Evolutionary conservation across 805 yeast species (phyloP).

Genomic region (Komagataella populi): DNA sequence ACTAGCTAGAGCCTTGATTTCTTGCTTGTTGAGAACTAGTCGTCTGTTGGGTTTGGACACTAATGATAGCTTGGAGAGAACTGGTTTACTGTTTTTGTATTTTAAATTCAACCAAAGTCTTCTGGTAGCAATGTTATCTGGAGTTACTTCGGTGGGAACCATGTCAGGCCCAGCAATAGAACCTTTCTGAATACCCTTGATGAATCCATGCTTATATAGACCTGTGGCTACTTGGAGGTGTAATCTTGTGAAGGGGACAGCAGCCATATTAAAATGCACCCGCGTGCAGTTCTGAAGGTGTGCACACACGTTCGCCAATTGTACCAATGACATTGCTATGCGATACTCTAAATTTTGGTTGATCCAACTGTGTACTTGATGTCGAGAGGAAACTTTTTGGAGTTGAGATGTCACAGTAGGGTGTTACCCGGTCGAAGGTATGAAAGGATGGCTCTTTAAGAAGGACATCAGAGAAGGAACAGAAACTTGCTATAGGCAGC

Average conservation of each 20-base stretch:
- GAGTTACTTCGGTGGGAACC: conserved; percentile 63
- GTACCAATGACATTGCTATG: conserved; percentile 64
- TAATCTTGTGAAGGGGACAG: conserved; percentile 70
- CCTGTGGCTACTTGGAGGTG: conserved; percentile 78
- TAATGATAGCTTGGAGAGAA: conserved; percentile 54
- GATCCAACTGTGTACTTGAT: background rate
- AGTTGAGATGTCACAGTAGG: background rate
- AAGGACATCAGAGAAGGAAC: no score
- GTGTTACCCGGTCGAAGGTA: background rate
- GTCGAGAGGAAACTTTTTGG: background rate
- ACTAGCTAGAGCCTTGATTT: conserved; percentile 57
- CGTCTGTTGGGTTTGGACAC: conserved; percentile 79
- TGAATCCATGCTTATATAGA: conserved; percentile 81
- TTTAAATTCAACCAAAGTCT: conserved; percentile 88
- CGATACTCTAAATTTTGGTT: conserved; percentile 6
- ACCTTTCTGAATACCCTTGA: conserved; percentile 76
- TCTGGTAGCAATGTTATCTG: conserved; percentile 75
- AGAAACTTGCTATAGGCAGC: background rate
- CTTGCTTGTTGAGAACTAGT: conserved; percentile 47
- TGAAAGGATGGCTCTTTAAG: no score
- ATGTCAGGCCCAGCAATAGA: conserved; percentile 75
- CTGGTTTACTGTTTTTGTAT: conserved; percentile 70
- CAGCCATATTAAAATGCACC: conserved; percentile 59
- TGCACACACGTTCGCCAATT: conserved; percentile 72
- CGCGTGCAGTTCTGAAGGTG: conserved; percentile 81